A percentile compares a stretch with the other conserved stretches of the same genome.
phyloP scores from a whole-genome alignment of 305 asterid species.

The Fraxinus platypoda region DNA sequence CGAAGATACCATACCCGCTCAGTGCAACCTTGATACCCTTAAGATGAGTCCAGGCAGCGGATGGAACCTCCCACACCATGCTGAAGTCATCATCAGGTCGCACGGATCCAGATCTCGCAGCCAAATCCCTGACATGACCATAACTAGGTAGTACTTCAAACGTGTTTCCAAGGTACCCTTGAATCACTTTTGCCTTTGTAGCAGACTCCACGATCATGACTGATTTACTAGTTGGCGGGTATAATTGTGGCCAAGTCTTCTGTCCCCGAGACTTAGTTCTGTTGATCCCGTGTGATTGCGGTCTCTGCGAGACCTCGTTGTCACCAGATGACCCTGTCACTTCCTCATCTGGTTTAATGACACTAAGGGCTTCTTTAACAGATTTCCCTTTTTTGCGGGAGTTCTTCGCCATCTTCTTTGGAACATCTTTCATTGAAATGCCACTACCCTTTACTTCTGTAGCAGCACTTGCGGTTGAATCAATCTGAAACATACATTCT shows the following conservation, averaged over 20 bases:
- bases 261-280: slow-evolving; percentile 35
- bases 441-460: slow-evolving; percentile 35
- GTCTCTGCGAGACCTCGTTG: slow-evolving; percentile 25
- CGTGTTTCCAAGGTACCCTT: slow-evolving; percentile 91
- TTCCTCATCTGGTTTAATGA: slow-evolving; percentile 26
- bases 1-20: slow-evolving; percentile 63
- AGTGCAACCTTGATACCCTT: slow-evolving; percentile 83
- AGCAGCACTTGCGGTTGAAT: slow-evolving; percentile 27
- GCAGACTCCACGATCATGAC: slow-evolving; percentile 85
- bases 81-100: slow-evolving; percentile 93
- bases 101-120: slow-evolving; percentile 94
- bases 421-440: slow-evolving; percentile 30
- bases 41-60: slow-evolving; percentile 95
- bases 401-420: slow-evolving; percentile 35
- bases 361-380: slow-evolving; percentile 31
- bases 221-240: slow-evolving; percentile 74
- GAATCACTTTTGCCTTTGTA: slow-evolving; percentile 87
- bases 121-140: slow-evolving; percentile 97
- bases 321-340: slow-evolving; percentile 21
- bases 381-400: slow-evolving; percentile 41
- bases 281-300: slow-evolving; percentile 26
- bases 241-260: slow-evolving; percentile 55
- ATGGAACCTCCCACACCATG: slow-evolving; percentile 97
- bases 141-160: slow-evolving; percentile 92
- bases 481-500: slow-evolving; percentile 43